phyloP scores from a whole-genome alignment of 2,329 filamentous ascomycete species.

The Aspergillus costaricaensis region DNA sequence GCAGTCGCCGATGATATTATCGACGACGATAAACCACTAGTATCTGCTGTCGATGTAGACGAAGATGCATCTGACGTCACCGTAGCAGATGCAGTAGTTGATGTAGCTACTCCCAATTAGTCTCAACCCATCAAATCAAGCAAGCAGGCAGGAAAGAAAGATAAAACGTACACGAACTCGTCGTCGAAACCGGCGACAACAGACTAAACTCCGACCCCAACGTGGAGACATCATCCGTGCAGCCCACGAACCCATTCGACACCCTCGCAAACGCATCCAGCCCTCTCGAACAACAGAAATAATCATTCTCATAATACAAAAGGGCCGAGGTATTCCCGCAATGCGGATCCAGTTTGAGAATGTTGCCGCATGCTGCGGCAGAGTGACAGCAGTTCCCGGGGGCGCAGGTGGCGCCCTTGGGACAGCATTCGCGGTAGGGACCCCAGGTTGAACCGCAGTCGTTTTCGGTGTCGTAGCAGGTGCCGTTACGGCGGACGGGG shows the following conservation, averaged over 20 bases:
- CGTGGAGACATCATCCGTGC: slow-evolving; percentile 12
- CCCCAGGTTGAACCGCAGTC: slow-evolving; percentile 26
- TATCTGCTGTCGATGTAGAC: background rate
- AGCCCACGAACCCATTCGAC: slow-evolving; percentile 16
- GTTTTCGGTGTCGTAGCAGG: slow-evolving; percentile 20
- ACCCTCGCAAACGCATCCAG: slow-evolving; percentile 14
- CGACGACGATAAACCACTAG: too few relatives aligned
- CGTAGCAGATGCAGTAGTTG: background rate
- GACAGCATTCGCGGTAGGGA: slow-evolving; percentile 23
- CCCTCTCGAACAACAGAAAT: slow-evolving; percentile 26
- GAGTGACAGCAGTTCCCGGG: slow-evolving; percentile 19
- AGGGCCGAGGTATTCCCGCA: slow-evolving; percentile 26
- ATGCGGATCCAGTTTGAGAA: slow-evolving; percentile 19
- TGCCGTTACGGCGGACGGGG: slow-evolving; percentile 23
- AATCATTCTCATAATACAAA: slow-evolving; percentile 26
- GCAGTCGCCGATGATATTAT: background rate
- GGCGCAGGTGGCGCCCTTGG: slow-evolving; percentile 17
- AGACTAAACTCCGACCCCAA: slow-evolving; percentile 6
- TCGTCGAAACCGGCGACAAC: background rate
- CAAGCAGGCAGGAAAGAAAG: too few relatives aligned
- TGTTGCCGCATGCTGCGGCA: slow-evolving; percentile 17
- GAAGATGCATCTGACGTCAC: background rate
- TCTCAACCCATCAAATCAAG: background rate
- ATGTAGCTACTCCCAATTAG: too few relatives aligned
- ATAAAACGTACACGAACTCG: background rate